A percentile compares a stretch with the other conserved stretches of the same genome.
Evolutionary conservation across 768 basidiomycete species (phyloP).

Genomic region (Lactifluus hygrophoroides): DNA sequence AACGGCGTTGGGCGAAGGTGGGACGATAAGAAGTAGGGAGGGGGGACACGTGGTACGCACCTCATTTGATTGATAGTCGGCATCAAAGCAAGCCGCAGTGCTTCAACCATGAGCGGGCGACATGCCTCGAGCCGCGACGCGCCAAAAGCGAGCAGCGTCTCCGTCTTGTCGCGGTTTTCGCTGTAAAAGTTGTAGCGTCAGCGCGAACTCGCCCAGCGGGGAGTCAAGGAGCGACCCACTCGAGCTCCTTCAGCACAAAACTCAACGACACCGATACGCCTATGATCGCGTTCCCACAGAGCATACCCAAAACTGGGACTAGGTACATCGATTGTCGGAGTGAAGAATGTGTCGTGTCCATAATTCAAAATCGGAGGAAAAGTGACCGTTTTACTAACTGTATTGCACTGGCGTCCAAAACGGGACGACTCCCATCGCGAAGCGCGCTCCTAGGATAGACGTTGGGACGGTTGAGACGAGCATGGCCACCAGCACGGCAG

Average conservation of each 20-base stretch:
- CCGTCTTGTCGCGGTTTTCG: slow-evolving; percentile 79
- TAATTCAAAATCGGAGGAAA: not conserved
- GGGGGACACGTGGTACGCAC: slow-evolving; percentile 28
- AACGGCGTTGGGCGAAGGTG: too few relatives aligned
- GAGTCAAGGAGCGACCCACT: slow-evolving; percentile 35
- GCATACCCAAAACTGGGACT: slow-evolving; percentile 85
- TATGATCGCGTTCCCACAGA: slow-evolving; percentile 72
- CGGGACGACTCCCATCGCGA: slow-evolving; percentile 65
- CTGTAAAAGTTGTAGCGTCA: slow-evolving; percentile 27
- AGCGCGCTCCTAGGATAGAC: slow-evolving; percentile 65
- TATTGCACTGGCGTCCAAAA: slow-evolving; percentile 84
- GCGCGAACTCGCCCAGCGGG: not conserved
- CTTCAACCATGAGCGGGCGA: slow-evolving; percentile 67
- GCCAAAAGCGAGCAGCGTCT: slow-evolving; percentile 80
- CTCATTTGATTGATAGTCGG: slow-evolving; percentile 86
- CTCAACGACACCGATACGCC: slow-evolving; percentile 63
- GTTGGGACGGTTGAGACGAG: slow-evolving; percentile 71
- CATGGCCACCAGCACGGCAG: slow-evolving; percentile 57
- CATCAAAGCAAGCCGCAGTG: slow-evolving; percentile 68
- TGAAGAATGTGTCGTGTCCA: too few relatives aligned
- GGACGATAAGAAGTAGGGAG: too few relatives aligned
- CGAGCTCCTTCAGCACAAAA: slow-evolving; percentile 66
- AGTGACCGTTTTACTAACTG: slow-evolving; percentile 35
- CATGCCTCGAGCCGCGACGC: slow-evolving; percentile 80
- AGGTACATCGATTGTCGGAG: too few relatives aligned